Conservation (phyloP, 805 yeast species). For the Cyberlindnera mrakii region DNA sequence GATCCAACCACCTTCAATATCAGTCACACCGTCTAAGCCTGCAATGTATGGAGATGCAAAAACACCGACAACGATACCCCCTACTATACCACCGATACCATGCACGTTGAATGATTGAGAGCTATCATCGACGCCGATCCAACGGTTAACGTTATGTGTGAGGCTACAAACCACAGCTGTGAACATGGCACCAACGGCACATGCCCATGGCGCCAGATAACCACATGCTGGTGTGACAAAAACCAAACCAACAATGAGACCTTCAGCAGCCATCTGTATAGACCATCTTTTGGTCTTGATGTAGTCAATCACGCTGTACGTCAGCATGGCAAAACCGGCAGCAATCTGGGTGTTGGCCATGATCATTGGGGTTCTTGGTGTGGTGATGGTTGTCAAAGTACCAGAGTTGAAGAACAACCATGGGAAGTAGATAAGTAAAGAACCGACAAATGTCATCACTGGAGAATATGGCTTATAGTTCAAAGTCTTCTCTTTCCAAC, state of each 20-base stretch:
- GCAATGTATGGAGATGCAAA: slow-evolving; percentile 83
- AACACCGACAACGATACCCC: slow-evolving; percentile 76
- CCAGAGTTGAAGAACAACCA: slow-evolving; percentile 96
- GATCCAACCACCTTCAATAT: slow-evolving; percentile 89
- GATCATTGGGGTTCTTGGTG: slow-evolving; percentile 79
- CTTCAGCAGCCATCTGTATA: slow-evolving; percentile 88
- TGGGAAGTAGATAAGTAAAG: slow-evolving; percentile 85
- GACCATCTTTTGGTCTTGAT: slow-evolving; percentile 84
- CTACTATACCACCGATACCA: slow-evolving; percentile 92
- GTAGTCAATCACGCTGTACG: slow-evolving; percentile 87
- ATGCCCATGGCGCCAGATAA: slow-evolving; percentile 87
- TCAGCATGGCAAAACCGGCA: slow-evolving; percentile 81
- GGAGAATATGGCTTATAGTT: slow-evolving; percentile 92
- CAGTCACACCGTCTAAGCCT: slow-evolving; percentile 82
- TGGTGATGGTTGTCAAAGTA: slow-evolving; percentile 68
- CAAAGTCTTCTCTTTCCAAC: slow-evolving; percentile 27
- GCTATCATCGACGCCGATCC: slow-evolving; percentile 81
- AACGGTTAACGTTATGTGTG: slow-evolving; percentile 75
- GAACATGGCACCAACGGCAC: slow-evolving; percentile 72
- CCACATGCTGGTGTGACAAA: slow-evolving; percentile 98
- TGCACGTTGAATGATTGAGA: slow-evolving; percentile 94
- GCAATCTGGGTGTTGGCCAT: slow-evolving; percentile 86
- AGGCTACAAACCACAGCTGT: slow-evolving; percentile 82
- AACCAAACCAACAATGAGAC: slow-evolving; percentile 89
- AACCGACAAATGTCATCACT: slow-evolving; percentile 83